These are phyloP conservation scores for Ramularia collo-cygni DNA, from an alignment of 2,329 filamentous ascomycete genomes.

Conservation along the genomic window DNA sequence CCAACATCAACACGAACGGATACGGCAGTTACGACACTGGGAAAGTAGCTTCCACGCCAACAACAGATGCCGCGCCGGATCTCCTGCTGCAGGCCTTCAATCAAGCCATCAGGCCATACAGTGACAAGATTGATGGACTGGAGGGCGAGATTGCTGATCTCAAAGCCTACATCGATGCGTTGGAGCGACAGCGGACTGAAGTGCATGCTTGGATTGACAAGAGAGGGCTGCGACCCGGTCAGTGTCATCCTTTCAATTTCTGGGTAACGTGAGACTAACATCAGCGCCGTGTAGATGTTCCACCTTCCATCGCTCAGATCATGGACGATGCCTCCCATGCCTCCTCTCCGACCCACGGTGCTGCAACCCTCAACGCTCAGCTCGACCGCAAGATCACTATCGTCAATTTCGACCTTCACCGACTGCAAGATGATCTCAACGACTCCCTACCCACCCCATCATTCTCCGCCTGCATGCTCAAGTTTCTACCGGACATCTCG, in stretches of 20 bases:
- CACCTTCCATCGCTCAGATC: constrained; percentile 45
- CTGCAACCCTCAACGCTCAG: constrained; percentile 48
- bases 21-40: constrained; percentile 2
- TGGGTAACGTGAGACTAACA: constrained; percentile 7
- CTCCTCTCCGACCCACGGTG: constrained; percentile 38
- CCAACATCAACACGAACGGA: constrained; percentile 10
- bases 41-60: constrained; percentile 7
- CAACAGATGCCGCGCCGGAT: constrained; percentile 42
- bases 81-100: constrained; percentile 48
- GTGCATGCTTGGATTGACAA: constrained; percentile 52
- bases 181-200: constrained; percentile 46
- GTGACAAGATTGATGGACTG: constrained; percentile 47
- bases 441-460: constrained; percentile 47
- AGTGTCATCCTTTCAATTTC: constrained; percentile 13
- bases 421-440: constrained; percentile 50
- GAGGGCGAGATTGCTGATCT: constrained; percentile 46
- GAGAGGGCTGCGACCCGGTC: constrained; percentile 47
- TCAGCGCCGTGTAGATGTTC: constrained; percentile 37
- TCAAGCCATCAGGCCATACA: constrained; percentile 45
- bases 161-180: constrained; percentile 43
- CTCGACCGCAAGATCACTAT: constrained; percentile 53
- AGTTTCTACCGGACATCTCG: constrained; percentile 48
- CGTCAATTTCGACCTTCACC: constrained; percentile 51
- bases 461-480: constrained; percentile 49
- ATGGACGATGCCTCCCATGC: constrained; percentile 43